Percentiles rank a stretch among this genome's conserved stretches.
phyloP scores from a whole-genome alignment of 371 early-diverging fungal species.

The Mortierella sp. region DNA sequence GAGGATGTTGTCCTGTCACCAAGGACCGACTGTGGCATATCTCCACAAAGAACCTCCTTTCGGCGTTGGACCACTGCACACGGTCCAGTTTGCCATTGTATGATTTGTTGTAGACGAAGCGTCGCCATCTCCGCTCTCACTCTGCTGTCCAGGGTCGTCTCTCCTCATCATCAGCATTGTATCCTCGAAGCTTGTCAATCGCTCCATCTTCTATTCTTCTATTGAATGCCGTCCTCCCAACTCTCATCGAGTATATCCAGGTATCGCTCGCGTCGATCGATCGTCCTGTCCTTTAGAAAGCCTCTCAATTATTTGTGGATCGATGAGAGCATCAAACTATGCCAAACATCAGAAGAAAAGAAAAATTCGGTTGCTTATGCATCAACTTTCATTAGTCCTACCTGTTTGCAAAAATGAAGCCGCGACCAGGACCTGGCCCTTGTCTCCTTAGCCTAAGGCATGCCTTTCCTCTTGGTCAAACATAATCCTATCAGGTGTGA shows the following conservation, averaged over 20 bases:
- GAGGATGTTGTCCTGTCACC: constrained; percentile 28
- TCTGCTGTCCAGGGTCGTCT: constrained; percentile 17
- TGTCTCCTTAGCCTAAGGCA: constrained; percentile 1
- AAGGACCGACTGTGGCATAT: constrained; percentile 23
- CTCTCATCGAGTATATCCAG: constrained; percentile 5
- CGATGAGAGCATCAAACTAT: not conserved
- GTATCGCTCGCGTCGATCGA: constrained; percentile 5
- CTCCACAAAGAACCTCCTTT: constrained; percentile 25
- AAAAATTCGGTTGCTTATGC: not conserved
- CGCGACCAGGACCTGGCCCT: constrained; percentile 9
- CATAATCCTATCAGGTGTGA: constrained; percentile 10
- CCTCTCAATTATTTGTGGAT: not conserved
- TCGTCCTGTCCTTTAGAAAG: not conserved
- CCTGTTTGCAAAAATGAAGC: constrained; percentile 11
- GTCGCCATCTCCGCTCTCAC: constrained; percentile 12
- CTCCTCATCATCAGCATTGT: constrained; percentile 14
- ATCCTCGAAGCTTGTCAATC: constrained; percentile 18
- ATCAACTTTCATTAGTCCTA: not conserved
- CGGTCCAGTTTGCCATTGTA: constrained; percentile 14
- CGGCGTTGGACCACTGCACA: constrained; percentile 12
- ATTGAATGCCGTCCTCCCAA: constrained; percentile 12
- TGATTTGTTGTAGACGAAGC: constrained; percentile 1
- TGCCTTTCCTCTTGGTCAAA: constrained; percentile 8
- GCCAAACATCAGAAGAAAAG: not conserved
- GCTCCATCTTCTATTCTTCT: constrained; percentile 10